Evolutionary conservation across 202 grass and related monocot species (phyloP).

Genomic region (Setaria italica): DNA sequence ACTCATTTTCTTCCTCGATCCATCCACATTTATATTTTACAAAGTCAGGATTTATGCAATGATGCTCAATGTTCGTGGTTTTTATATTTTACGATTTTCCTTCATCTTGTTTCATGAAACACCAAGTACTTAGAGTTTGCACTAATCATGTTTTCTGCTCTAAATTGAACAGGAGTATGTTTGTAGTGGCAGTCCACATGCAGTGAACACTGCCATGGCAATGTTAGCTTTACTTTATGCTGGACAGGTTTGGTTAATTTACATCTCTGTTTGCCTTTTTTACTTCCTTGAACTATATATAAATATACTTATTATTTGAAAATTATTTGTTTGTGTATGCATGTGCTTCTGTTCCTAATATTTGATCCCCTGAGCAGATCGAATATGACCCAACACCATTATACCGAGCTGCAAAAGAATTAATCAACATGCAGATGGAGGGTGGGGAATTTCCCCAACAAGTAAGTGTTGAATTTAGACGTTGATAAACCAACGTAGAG

Average conservation of each 20-base stretch:
- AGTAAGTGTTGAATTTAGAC: constrained; percentile 26
- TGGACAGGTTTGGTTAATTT: constrained; percentile 42
- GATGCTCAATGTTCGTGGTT: no score
- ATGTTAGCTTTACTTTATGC: constrained; percentile 43
- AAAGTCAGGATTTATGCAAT: no score
- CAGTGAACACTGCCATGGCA: constrained; percentile 39
- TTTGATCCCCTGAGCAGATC: background rate
- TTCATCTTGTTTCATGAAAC: no score
- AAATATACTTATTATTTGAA: background rate
- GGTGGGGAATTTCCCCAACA: constrained; percentile 50
- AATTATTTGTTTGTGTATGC: background rate
- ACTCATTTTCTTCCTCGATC: no score
- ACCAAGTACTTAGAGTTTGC: background rate
- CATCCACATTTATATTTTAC: no score
- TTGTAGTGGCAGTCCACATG: constrained; percentile 25
- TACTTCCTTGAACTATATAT: background rate
- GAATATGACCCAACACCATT: constrained; percentile 39
- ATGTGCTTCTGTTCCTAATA: background rate
- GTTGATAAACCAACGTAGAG: background rate
- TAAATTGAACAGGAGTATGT: constrained; percentile 33
- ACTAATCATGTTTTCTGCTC: background rate
- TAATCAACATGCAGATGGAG: constrained; percentile 40
- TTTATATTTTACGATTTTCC: no score
- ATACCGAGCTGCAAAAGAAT: constrained; percentile 31
- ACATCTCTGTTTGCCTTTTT: background rate